phyloP scores from a whole-genome alignment of 768 basidiomycete genomes.

The Pilatotrama ljubarskyi region DNA sequence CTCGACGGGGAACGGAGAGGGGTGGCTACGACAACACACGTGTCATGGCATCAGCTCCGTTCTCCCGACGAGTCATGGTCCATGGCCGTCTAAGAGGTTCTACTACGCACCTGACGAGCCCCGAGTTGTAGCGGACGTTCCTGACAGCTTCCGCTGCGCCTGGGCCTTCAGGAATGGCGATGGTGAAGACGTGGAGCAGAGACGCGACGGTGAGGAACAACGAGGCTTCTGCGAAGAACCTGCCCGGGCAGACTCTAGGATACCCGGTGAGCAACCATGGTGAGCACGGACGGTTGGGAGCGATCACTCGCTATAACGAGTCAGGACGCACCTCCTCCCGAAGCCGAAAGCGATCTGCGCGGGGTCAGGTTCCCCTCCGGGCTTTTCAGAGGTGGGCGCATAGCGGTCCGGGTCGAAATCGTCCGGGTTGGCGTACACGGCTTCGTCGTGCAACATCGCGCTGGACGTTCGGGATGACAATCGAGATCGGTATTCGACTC shows the following conservation, averaged over 20 bases:
- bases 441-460: slow-evolving; percentile 42
- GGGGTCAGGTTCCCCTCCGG: not conserved
- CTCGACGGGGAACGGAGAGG: not conserved
- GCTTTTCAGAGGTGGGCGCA: not conserved
- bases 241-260: slow-evolving; percentile 10
- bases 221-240: slow-evolving; percentile 2
- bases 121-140: not conserved
- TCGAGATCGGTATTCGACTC: slow-evolving; percentile 28
- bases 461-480: slow-evolving; percentile 41
- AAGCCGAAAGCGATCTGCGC: slow-evolving; percentile 1
- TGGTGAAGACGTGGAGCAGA: slow-evolving; percentile 1
- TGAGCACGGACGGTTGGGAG: no score
- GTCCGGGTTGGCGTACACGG: slow-evolving; percentile 25
- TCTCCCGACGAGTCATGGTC: not conserved
- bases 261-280: not conserved
- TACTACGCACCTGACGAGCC: not conserved
- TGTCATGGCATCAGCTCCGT: not conserved
- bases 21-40: not conserved
- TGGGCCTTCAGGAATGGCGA: not conserved
- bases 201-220: slow-evolving; percentile 9
- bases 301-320: no score
- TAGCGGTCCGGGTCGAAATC: not conserved
- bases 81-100: no score
- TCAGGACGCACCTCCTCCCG: slow-evolving; percentile 6
- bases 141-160: not conserved